Evolutionary conservation across 495 filamentous ascomycete genomes (phyloP).

Genomic region (Penicillium subrubescens): DNA sequence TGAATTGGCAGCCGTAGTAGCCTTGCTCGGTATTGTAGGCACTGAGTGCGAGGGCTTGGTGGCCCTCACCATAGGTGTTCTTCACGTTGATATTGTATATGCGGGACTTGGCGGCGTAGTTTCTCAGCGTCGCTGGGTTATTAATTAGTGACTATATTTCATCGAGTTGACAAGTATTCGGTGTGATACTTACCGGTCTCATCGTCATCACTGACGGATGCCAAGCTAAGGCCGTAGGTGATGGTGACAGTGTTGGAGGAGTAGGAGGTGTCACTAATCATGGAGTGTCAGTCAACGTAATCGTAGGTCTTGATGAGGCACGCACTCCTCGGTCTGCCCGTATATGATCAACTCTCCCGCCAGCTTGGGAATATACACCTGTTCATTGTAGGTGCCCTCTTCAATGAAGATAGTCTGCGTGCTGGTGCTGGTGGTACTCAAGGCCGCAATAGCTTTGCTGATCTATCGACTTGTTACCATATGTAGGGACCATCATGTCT

Average conservation of each 20-base stretch:
- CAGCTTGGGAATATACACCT: constrained; percentile 56
- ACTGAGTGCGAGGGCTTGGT: constrained; percentile 61
- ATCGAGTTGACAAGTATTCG: no score
- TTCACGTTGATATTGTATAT: constrained; percentile 66
- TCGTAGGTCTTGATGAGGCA: not conserved
- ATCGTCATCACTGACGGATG: constrained; percentile 41
- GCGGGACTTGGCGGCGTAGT: constrained; percentile 50
- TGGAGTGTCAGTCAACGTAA: not conserved
- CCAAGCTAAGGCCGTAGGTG: constrained; percentile 45
- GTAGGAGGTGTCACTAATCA: constrained; percentile 48
- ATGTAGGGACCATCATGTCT: not conserved
- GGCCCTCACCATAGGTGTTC: constrained; percentile 56
- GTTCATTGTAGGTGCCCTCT: constrained; percentile 57
- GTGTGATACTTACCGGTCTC: constrained; percentile 29
- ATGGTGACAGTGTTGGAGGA: constrained; percentile 61
- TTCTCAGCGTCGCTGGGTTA: constrained; percentile 54
- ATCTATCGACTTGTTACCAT: constrained; percentile 35
- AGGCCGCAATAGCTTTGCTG: constrained; percentile 57
- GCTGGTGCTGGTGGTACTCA: constrained; percentile 47
- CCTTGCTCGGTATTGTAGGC: constrained; percentile 54
- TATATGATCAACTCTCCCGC: constrained; percentile 58
- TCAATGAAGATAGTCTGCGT: constrained; percentile 66
- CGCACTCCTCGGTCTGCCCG: constrained; percentile 59
- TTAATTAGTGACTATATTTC: constrained; percentile 32
- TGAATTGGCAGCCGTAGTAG: constrained; percentile 60